These are phyloP conservation scores for Ophiobolus disseminans DNA, from an alignment of 2,329 filamentous ascomycete genomes.

Conservation along the genomic window DNA sequence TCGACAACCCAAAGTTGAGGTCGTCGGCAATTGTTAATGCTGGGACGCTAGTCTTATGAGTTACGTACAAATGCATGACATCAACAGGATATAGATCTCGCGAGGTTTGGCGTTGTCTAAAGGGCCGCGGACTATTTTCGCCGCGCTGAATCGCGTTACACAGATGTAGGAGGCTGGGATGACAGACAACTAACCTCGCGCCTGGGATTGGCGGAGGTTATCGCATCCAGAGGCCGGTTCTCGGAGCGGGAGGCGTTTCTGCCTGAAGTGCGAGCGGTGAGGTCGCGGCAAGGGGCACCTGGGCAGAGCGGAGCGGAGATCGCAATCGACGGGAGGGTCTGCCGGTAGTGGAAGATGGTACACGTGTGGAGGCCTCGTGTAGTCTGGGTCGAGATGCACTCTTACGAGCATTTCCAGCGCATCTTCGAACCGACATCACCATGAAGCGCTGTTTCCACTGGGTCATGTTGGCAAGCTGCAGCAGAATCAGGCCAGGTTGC, in stretches of 20 bases:
- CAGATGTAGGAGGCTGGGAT: slow-evolving; percentile 16
- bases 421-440: neutral
- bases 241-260: slow-evolving; percentile 31
- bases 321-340: slow-evolving; percentile 12
- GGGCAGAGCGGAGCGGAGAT: slow-evolving; percentile 38
- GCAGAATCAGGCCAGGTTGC: neutral
- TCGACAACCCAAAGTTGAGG: slow-evolving; percentile 26
- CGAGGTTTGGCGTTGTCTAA: slow-evolving; percentile 19
- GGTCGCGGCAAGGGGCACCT: slow-evolving; percentile 12
- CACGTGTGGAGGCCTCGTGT: slow-evolving; percentile 22
- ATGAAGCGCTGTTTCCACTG: neutral
- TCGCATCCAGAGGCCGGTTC: slow-evolving; percentile 18
- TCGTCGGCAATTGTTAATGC: slow-evolving; percentile 15
- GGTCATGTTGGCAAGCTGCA: neutral
- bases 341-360: slow-evolving; percentile 18
- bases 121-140: slow-evolving; percentile 14
- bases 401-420: slow-evolving; percentile 9
- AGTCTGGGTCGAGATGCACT: neutral
- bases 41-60: slow-evolving; percentile 16
- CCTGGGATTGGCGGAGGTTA: slow-evolving; percentile 28
- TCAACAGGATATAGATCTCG: slow-evolving; percentile 17
- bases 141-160: slow-evolving; percentile 18
- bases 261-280: slow-evolving; percentile 35
- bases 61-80: slow-evolving; percentile 33
- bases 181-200: slow-evolving; percentile 21